Percentiles rank a stretch among this genome's conserved stretches.
These are phyloP conservation scores for Serendipita indica DNA, from an alignment of 768 basidiomycete genomes.

Conservation along the genomic window DNA sequence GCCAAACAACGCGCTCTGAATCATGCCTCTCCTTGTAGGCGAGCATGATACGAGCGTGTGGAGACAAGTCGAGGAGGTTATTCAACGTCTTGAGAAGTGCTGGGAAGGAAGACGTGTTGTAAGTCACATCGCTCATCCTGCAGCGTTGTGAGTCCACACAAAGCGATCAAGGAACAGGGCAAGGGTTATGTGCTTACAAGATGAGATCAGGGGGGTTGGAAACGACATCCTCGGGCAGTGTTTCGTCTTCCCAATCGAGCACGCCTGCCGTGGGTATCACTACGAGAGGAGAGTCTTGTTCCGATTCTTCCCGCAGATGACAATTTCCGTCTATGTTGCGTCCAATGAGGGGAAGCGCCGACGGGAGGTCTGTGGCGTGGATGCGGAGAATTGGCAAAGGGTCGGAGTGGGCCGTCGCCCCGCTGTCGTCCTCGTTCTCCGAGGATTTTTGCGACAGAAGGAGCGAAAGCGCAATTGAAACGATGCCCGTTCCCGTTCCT, in stretches of 20 bases:
- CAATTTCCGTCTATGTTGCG: conserved; percentile 43
- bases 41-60: conserved; percentile 36
- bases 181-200: conserved; percentile 33
- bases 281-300: conserved; percentile 13
- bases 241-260: conserved; percentile 66
- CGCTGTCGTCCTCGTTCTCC: conserved; percentile 12
- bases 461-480: conserved; percentile 49
- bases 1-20: conserved; percentile 64
- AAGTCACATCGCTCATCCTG: conserved; percentile 88
- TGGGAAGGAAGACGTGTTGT: conserved; percentile 77
- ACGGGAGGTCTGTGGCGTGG: conserved; percentile 55
- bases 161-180: not conserved
- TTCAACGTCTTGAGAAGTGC: conserved; percentile 55
- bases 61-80: conserved; percentile 28
- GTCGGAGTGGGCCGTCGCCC: conserved; percentile 15
- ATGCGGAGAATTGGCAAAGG: conserved; percentile 21
- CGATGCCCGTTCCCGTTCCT: conserved; percentile 81
- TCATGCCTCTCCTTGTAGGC: conserved; percentile 81
- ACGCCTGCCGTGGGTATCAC: conserved; percentile 23
- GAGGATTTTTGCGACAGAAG: conserved; percentile 30
- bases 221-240: conserved; percentile 29
- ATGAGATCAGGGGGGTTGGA: conserved; percentile 40
- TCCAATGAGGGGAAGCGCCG: conserved; percentile 65
- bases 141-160: not conserved
- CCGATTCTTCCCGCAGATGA: conserved; percentile 17